These are phyloP conservation scores for Candolleomyces eurysporus DNA, from an alignment of 768 basidiomycete genomes.

Conservation along the genomic window DNA sequence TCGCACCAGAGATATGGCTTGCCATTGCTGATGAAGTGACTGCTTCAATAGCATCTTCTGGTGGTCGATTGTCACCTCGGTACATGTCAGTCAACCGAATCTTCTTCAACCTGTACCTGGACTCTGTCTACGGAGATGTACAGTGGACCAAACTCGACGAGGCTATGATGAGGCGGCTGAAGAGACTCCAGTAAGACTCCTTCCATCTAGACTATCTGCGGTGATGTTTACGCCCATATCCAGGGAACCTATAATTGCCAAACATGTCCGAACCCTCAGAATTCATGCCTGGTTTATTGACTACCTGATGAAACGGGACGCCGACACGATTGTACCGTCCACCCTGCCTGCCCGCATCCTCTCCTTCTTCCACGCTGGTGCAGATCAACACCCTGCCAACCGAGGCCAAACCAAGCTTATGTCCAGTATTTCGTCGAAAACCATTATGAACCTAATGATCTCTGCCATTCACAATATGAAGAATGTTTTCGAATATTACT, in stretches of 20 bases:
- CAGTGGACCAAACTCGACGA: slow-evolving; percentile 31
- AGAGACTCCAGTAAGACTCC: slow-evolving; percentile 27
- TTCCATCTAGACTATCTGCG: background rate
- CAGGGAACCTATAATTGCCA: slow-evolving; percentile 31
- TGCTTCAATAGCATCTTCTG: background rate
- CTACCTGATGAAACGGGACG: slow-evolving; percentile 22
- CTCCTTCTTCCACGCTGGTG: background rate
- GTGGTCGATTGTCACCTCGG: background rate
- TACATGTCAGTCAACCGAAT: slow-evolving; percentile 5
- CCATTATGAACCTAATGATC: slow-evolving; percentile 28
- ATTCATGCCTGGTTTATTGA: slow-evolving; percentile 42
- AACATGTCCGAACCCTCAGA: slow-evolving; percentile 30
- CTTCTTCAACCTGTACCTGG: slow-evolving; percentile 8
- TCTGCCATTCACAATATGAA: slow-evolving; percentile 32
- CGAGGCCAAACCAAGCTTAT: slow-evolving; percentile 6
- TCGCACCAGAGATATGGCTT: slow-evolving; percentile 6
- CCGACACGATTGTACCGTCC: too few relatives aligned
- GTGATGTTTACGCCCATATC: background rate
- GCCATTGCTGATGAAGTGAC: slow-evolving; percentile 1
- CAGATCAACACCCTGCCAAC: background rate
- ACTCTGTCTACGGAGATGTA: slow-evolving; percentile 16
- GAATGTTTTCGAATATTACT: slow-evolving; percentile 29
- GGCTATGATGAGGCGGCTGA: slow-evolving; percentile 22
- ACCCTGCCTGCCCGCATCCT: background rate
- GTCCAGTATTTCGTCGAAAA: slow-evolving; percentile 13